These are phyloP conservation scores for Antitrichia curtipendula DNA, from an alignment of 225 moss, liverwort and hornwort species.

Conservation along the genomic window DNA sequence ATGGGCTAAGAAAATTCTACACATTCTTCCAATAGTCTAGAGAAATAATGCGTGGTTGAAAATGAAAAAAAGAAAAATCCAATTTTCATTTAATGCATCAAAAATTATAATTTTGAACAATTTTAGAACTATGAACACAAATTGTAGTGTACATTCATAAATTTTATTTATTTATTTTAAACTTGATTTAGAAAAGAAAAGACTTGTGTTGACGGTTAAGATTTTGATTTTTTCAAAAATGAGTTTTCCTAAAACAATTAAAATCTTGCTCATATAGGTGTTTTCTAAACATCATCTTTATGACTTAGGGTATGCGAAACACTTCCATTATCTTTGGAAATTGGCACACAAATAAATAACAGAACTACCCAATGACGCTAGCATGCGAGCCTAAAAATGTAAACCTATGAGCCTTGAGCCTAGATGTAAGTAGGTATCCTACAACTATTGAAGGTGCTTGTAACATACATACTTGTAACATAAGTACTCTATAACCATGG, in stretches of 20 bases:
- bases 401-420: no score
- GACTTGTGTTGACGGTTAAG: fast-evolving
- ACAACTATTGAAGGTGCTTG: no score
- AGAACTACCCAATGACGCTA: no score
- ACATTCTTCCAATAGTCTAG: no score
- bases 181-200: neutral
- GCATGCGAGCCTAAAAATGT: no score
- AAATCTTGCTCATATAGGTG: neutral
- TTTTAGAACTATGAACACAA: neutral
- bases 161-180: neutral
- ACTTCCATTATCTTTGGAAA: neutral
- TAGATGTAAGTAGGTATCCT: no score
- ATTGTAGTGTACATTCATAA: neutral
- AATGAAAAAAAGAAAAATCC: no score
- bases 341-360: neutral
- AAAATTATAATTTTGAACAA: neutral
- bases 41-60: neutral
- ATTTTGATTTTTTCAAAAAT: neutral
- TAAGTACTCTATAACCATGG: no score
- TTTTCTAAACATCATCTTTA: neutral
- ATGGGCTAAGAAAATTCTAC: neutral
- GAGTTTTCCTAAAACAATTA: neutral
- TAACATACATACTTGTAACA: no score
- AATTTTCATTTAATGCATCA: neutral
- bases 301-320: neutral